A percentile compares a stretch with the other conserved stretches of the same genome.
Conservation (phyloP, 352 stramenopile species). For the Elongisporangium prolatum region DNA sequence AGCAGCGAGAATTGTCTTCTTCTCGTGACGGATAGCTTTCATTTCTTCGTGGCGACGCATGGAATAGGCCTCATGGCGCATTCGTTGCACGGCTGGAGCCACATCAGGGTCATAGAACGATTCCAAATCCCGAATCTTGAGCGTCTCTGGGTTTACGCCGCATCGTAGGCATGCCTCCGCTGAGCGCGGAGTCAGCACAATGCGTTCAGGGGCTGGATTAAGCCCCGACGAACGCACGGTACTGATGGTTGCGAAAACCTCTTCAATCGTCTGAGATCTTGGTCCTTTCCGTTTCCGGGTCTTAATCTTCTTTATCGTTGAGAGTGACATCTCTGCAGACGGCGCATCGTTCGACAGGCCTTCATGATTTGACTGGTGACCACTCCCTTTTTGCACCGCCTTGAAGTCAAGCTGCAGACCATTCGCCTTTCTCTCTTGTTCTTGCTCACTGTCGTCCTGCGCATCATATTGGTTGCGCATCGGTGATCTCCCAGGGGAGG, state of each 20-base stretch:
- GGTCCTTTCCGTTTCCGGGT: slow-evolving; percentile 57
- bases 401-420: slow-evolving; percentile 26
- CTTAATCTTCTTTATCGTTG: slow-evolving; percentile 36
- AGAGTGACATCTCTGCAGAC: not conserved
- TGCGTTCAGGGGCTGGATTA: slow-evolving; percentile 63
- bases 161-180: slow-evolving; percentile 88
- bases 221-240: slow-evolving; percentile 60
- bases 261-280: slow-evolving; percentile 64
- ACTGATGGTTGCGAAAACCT: slow-evolving; percentile 75
- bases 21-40: slow-evolving; percentile 76
- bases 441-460: not conserved
- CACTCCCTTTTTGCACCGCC: slow-evolving; percentile 8
- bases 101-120: slow-evolving; percentile 86
- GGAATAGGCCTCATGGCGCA: slow-evolving; percentile 92
- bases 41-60: slow-evolving; percentile 90
- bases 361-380: slow-evolving; percentile 2
- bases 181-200: slow-evolving; percentile 85
- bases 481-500: not conserved
- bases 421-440: not conserved
- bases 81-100: slow-evolving; percentile 81
- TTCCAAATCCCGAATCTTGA: slow-evolving; percentile 90
- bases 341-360: not conserved
- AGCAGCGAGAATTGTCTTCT: slow-evolving; percentile 58
- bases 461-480: not conserved
- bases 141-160: slow-evolving; percentile 89